Evolutionary conservation across 23 red algal species (phyloP), one percentile per base, ranked within the genome.

Genomic region (Cyanidiococcus yangmingshanensis): DNA sequence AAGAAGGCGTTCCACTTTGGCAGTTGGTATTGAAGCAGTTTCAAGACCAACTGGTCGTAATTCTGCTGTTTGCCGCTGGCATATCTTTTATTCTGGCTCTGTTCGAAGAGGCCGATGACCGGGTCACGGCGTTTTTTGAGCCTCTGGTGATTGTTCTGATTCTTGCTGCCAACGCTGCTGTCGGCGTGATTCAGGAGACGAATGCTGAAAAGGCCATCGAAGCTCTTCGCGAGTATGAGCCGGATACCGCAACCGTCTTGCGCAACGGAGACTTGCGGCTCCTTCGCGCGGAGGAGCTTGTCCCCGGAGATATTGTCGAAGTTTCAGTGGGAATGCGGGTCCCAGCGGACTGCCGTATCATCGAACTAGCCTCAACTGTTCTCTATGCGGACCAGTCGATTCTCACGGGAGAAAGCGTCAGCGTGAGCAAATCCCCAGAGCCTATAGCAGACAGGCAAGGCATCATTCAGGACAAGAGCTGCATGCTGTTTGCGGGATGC

Each of bases 381-480:
- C 71, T 96, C 45, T 50, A 85, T 37, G 92, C 83, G 29, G 92
- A 96, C 79, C 92, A 96, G 63, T 87, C 83, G 41, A 84, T 96
- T 75, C 85, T 90, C 24, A 96, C 92, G 37, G 92, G 92, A 35
- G 92, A 96, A 63, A 87, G 83, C 68, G 74, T 90, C 3, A 79
- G 78, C 38, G 92, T 96, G 74, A 88, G 80, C 0, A 96, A 96
- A 76, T 74, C 75, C 39, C 77, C 84, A 15, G 75, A 83, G 37
- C 75, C 84, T 58, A 57, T 80, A 76, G 18, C 39, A 0, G 77
- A 63, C 39, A 75, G 54, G 1, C 58, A 78, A n/a, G 74, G 82
- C 39, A 84, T 96, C n/a, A 80, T 98, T 40, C 94, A 98, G 79
- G 94, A 98, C 40, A 98, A 98, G 81, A 79, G 41, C n/a, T 90